Evolutionary conservation across 169 alveolate genomes (phyloP).

Genomic region (Cryptosporidium parvum): DNA sequence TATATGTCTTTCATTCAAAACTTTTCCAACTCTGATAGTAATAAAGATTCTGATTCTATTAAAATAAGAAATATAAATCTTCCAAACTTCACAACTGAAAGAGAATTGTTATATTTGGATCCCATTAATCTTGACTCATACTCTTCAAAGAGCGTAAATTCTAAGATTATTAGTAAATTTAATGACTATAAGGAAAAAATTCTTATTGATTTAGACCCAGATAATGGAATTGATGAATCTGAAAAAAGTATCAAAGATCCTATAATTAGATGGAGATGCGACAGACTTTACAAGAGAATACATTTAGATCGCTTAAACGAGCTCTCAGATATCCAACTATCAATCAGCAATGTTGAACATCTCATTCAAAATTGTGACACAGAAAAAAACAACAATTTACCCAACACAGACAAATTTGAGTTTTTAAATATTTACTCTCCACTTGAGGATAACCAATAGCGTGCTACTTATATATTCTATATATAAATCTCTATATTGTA

Average conservation of each 20-base stretch:
- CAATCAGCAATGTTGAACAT: conserved; percentile 36
- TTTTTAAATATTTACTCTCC: not conserved
- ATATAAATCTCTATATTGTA: no score
- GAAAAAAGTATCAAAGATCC: conserved; percentile 60
- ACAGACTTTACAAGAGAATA: conserved; percentile 33
- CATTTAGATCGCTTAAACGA: not conserved
- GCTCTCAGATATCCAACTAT: conserved; percentile 2
- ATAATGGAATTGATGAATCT: conserved; percentile 62
- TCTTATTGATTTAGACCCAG: conserved; percentile 40
- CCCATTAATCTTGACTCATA: conserved; percentile 10
- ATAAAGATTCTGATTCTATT: not conserved
- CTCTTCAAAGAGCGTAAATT: conserved; percentile 12
- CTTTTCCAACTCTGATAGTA: not conserved
- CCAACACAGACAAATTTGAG: conserved; percentile 2
- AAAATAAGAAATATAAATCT: not conserved
- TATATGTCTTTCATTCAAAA: conserved; percentile 34
- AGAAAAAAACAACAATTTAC: not conserved
- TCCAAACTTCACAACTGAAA: conserved; percentile 63
- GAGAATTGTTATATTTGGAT: conserved; percentile 25
- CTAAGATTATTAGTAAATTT: conserved; percentile 13
- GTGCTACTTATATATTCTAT: not conserved
- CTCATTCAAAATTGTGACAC: not conserved
- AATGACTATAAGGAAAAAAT: conserved; percentile 59
- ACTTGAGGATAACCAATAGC: not conserved
- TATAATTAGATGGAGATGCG: conserved; percentile 58